Base-by-base conservation (phyloP, 2,329 filamentous ascomycete species). In the Epichloe typhina region DNA sequence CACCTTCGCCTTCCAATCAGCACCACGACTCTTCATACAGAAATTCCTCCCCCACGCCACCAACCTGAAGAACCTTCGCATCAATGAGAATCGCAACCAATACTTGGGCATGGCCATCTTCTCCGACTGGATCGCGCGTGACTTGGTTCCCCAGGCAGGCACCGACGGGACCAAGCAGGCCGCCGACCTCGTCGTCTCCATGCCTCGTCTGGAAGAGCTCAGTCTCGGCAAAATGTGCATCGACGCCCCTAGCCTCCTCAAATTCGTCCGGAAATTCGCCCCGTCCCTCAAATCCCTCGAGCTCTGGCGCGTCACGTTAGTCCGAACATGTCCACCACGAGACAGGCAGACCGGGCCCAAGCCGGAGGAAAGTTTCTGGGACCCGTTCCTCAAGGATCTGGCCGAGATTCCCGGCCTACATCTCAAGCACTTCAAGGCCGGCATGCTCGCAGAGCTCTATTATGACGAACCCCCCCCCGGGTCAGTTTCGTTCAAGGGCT, bases 61-160 rank as follows among this genome's bases (percentile, higher is more conserved):
- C 46, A 73, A 74, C 17, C 53, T 83, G 5, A 67, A 68, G 33
- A 72, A 77, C 56, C 64, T 83, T 57, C 51, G 55, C 3, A 50
- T 59, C 2, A 55, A 19, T 19, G 19, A 19, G 19, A 19, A 19
- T 19, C 19, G 19, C 19, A 19, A 19, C 19, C 19, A 19, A 19
- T 19, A 19, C 19, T 19, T 19, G 3, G 19, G 19, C 2, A 19
- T 19, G 19, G 19, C 19, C 2, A 19, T 19, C 3, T 19, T 19
- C 19, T 19, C 19, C 19, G 19, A 50, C 11, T 58, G 56, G 56
- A 49, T 57, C 42, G 55, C 19, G 15, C 46, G 35, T 9, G 33
- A 40, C 7, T 33, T 40, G 2, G 33, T 9, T 11, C n/a, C n/a
- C 26, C 42, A 26, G 13, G 4, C 42, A 9, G 33, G 17, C 39